Percentiles rank a stretch among this genome's conserved stretches.
Conservation (phyloP, 2,329 filamentous ascomycete species). For the Fusarium beomiforme region DNA sequence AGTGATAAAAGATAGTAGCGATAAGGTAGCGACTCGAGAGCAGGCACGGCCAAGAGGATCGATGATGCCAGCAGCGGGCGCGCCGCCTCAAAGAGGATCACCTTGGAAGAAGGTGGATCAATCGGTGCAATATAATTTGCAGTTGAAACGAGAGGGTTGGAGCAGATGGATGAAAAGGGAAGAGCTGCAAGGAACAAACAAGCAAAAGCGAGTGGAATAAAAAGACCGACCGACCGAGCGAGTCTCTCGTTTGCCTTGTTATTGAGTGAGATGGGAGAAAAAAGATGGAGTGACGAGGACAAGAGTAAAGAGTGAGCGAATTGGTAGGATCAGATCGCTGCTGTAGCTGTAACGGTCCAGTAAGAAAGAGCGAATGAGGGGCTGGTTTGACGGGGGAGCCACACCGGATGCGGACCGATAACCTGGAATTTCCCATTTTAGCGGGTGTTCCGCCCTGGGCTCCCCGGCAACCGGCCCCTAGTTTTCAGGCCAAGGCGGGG, state of each 20-base stretch:
- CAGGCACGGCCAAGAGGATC: conserved; percentile 22
- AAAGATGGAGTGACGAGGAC: conserved; percentile 20
- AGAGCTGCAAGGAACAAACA: conserved; percentile 25
- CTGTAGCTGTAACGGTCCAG: conserved; percentile 38
- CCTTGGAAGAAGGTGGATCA: conserved; percentile 19
- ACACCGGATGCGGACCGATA: conserved; percentile 40
- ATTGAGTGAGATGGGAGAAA: conserved; percentile 15
- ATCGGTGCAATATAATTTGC: conserved; percentile 11
- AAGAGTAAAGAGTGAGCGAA: conserved; percentile 6
- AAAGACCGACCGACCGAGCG: conserved; percentile 10
- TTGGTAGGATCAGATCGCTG: conserved; percentile 29
- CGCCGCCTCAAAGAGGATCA: conserved; percentile 28
- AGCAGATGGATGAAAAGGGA: conserved; percentile 14
- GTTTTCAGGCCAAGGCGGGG: conserved; percentile 17
- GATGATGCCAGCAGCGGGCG: conserved; percentile 37
- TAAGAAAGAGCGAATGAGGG: conserved; percentile 35
- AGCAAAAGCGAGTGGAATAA: conserved; percentile 21
- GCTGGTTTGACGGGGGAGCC: conserved; percentile 8
- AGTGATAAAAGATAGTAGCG: neutral
- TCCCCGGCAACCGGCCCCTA: conserved; percentile 32
- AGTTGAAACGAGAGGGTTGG: conserved; percentile 19
- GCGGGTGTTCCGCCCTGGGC: conserved; percentile 33
- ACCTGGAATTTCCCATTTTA: conserved; percentile 34
- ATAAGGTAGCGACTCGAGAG: conserved; percentile 17
- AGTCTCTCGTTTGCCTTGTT: neutral